phyloP scores from a whole-genome alignment of 2,329 filamentous ascomycete species.

The Ceratocystis variospora region DNA sequence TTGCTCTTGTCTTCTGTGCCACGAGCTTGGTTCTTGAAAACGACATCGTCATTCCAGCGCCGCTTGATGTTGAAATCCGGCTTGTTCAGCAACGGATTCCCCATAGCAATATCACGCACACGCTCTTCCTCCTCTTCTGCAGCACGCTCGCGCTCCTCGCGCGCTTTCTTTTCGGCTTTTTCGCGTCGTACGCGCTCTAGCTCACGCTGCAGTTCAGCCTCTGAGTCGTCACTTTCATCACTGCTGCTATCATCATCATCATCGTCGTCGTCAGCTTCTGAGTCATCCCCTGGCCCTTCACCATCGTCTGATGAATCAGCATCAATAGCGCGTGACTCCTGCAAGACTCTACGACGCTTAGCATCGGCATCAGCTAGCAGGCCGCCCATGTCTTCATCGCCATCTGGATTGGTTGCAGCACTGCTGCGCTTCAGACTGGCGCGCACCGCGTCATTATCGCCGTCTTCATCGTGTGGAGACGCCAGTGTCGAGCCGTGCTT shows the following conservation, averaged over 20 bases:
- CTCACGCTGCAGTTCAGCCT: constrained; percentile 80
- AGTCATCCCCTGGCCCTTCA: constrained; percentile 23
- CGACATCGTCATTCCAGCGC: constrained; percentile 95
- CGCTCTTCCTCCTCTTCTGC: constrained; percentile 69
- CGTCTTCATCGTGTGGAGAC: constrained; percentile 34
- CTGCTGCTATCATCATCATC: constrained; percentile 24
- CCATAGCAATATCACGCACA: constrained; percentile 77
- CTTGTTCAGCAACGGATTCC: constrained; percentile 85
- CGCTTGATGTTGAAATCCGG: constrained; percentile 81
- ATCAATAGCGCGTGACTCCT: constrained; percentile 78
- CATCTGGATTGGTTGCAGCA: constrained; percentile 34
- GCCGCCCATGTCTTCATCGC: constrained; percentile 33
- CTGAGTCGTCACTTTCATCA: constrained; percentile 60
- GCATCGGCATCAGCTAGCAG: constrained; percentile 53
- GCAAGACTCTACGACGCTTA: constrained; percentile 74
- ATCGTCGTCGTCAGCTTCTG: constrained; percentile 35
- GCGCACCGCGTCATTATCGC: constrained; percentile 33
- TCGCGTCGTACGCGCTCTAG: constrained; percentile 88
- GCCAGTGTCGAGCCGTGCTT: constrained; percentile 49
- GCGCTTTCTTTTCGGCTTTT: constrained; percentile 47
- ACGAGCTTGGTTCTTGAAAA: constrained; percentile 96
- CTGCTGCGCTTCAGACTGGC: constrained; percentile 21
- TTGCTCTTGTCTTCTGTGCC: constrained; percentile 84
- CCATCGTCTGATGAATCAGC: constrained; percentile 53
- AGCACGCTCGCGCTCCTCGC: constrained; percentile 59